Evolutionary conservation across 192 early-diverging fungal genomes (phyloP), one percentile per base, ranked within the genome.

Genomic region (Coemansia aciculifera): DNA sequence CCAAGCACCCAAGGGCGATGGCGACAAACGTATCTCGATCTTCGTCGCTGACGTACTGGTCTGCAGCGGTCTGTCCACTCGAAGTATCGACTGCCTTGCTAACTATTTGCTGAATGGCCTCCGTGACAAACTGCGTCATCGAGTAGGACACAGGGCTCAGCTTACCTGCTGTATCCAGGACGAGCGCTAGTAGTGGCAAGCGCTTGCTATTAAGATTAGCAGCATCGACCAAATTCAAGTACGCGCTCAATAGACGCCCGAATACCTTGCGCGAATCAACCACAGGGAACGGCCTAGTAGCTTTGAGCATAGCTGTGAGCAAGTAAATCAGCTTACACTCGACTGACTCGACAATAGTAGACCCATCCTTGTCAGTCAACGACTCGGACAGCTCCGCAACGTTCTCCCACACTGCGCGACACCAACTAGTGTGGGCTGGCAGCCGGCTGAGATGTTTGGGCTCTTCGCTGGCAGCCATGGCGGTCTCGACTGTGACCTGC

Each of bases 341-440:
- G 24, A 73, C 75, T 2, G 63, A n/a, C 3, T 59, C 21, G n/a
- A 59, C 51, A 7, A 63, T 29, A 5, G 32, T n/a, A 13, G 21
- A 38, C 2, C 62, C 56, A 13, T 36, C 57, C 10, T 24, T 44
- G 34, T 43, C 48, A 4, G 15, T 34, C 62, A 69, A 15, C 24
- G 71, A 69, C 57, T 62, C 64, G 10, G 76, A 23, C 38, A 78
- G 60, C 63, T 72, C 71, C 15, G 59, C 17, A 10, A 73, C 59
- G 19, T 38, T 61, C 43, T 78, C 76, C 76, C 76, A 78, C 11
- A 78, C 63, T 7, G 71, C 76, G 21, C 76, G 76, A 44, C 71
- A 73, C 76, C 76, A 78, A 63, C 76, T 78, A 5, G 76, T 69
- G 21, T 44, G 67, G 15, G 76, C 76, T 11, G 76, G 71, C 42